Evolutionary conservation across 257 asterid species (phyloP).

Genomic region (Mitragyna speciosa): DNA sequence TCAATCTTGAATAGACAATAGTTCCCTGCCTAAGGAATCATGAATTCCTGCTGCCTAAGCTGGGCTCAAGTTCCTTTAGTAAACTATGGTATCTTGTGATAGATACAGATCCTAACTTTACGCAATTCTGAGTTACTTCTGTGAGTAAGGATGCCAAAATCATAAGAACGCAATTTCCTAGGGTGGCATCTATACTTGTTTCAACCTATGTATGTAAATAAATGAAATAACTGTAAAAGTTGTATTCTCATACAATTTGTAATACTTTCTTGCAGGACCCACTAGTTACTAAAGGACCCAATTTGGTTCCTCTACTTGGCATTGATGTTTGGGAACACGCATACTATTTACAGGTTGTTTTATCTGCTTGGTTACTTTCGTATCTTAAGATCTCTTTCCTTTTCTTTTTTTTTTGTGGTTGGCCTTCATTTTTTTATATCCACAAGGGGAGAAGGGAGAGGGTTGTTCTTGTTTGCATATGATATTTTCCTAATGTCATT

Average conservation of each 20-base stretch:
- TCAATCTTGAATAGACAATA: background rate
- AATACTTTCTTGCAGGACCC: slow-evolving; percentile 57
- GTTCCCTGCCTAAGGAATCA: background rate
- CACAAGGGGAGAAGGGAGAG: background rate
- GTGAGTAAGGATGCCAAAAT: background rate
- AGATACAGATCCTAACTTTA: background rate
- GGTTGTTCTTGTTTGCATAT: background rate
- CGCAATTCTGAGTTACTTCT: background rate
- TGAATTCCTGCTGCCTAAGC: background rate
- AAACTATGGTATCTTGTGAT: background rate
- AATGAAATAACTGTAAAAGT: background rate
- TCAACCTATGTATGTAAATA: background rate
- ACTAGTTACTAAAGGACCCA: slow-evolving; percentile 63
- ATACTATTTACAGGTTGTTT: slow-evolving; percentile 76
- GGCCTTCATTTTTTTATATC: background rate
- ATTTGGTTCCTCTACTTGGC: slow-evolving; percentile 69
- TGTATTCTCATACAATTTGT: background rate
- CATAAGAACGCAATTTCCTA: background rate
- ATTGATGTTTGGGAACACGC: slow-evolving; percentile 91
- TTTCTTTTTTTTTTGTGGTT: background rate
- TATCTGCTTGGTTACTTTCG: background rate
- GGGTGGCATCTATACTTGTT: background rate
- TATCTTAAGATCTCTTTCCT: slow-evolving; percentile 3
- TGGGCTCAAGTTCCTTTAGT: too few relatives aligned
- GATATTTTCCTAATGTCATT: background rate